Evolutionary conservation across 2,329 filamentous ascomycete genomes (phyloP), one percentile per base, ranked within the genome.

Genomic region (Sordariomycetes sp.): DNA sequence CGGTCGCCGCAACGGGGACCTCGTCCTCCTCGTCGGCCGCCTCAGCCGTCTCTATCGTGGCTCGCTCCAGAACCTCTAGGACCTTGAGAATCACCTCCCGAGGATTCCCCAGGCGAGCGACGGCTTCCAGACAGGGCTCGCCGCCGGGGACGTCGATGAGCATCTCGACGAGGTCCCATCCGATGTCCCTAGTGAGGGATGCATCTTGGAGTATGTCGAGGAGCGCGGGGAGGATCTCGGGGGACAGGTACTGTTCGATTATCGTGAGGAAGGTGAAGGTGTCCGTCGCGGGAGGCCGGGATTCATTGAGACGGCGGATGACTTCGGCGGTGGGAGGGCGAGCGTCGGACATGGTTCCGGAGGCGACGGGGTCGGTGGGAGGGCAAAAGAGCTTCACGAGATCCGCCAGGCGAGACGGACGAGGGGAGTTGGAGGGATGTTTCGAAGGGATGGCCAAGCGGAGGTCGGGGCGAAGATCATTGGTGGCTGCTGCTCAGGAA

Each of bases 1-100:
- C 58, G 53, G 62, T 61, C 43, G 64, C 61, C 4, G 58, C 48
- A 57, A 16, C 18, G 22, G 61, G 59, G n/a, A 60, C 58, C 3
- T 66, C 61, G 16, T 67, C 64, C 35, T 68, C 66, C 24, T 58
- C 62, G 8, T 62, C 60, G 20, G 63, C 66, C 25, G 64, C 65
- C 22, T 71, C 70, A 53, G 72, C 72, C 10, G 72, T 71, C 28
- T 77, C 72, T n/a, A 76, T 72, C 43, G 68, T 66, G 51, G 71
- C 68, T 5, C 71, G 78, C 56, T 87, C 82, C 61, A 94, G 74
- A 16, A 83, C 81, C 68, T 92, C 88, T 28, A 89, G 85, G 34
- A 90, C 83, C 68, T 92, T 92, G 64, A 94, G 76, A 60, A 93
- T 87, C 53, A 91, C 87, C 70, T 94, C 89, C 55, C 89, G 78